A percentile compares a stretch with the other conserved stretches of the same genome.
Conservation (phyloP, 208 protist species). For the Lotmaria passim region DNA sequence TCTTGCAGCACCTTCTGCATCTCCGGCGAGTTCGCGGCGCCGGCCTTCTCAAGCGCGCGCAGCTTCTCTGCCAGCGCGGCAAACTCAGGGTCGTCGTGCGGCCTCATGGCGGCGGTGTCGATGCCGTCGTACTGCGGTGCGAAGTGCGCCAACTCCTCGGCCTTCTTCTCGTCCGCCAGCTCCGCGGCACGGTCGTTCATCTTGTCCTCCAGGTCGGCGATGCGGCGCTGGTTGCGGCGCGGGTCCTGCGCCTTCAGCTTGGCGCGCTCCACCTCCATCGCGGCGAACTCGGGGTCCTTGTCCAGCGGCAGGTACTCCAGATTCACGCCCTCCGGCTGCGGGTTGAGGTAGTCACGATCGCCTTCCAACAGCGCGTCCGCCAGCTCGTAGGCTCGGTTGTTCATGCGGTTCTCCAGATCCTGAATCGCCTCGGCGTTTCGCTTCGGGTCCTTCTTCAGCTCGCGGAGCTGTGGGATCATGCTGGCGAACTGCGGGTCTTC, state of each 20-base stretch:
- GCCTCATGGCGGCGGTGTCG: slow-evolving; percentile 53
- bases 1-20: slow-evolving; percentile 41
- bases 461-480: slow-evolving; percentile 71
- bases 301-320: slow-evolving; percentile 71
- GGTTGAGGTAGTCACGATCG: slow-evolving; percentile 78
- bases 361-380: slow-evolving; percentile 64
- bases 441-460: slow-evolving; percentile 58
- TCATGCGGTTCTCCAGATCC: slow-evolving; percentile 72
- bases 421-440: slow-evolving; percentile 41
- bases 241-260: slow-evolving; percentile 74
- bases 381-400: slow-evolving; percentile 78
- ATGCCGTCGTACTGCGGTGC: slow-evolving; percentile 59
- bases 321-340: slow-evolving; percentile 60
- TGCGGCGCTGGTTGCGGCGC: slow-evolving; percentile 63
- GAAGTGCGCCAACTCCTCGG: slow-evolving; percentile 63
- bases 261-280: slow-evolving; percentile 72
- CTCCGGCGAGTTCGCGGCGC: slow-evolving; percentile 34
- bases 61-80: slow-evolving; percentile 57
- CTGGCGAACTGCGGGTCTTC: slow-evolving; percentile 55
- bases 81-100: slow-evolving; percentile 68
- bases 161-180: slow-evolving; percentile 65
- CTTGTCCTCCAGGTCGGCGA: slow-evolving; percentile 61
- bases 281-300: slow-evolving; percentile 63
- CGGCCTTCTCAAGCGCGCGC: slow-evolving; percentile 47
- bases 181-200: slow-evolving; percentile 69